These are phyloP conservation scores for Aspergillus fischeri DNA, from an alignment of 2,329 filamentous ascomycete genomes.

Conservation along the genomic window DNA sequence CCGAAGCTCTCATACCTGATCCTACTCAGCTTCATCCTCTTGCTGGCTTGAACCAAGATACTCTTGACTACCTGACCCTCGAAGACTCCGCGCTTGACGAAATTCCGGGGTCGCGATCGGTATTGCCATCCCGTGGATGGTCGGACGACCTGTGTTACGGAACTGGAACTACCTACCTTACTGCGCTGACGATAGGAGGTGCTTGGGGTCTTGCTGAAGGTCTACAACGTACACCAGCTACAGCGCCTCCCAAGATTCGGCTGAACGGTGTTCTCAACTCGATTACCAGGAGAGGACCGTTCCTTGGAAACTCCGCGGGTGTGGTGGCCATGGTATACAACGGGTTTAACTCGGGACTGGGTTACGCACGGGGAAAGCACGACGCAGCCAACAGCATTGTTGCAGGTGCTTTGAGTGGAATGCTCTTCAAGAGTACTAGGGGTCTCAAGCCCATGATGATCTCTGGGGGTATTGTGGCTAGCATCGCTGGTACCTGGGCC, in stretches of 20 bases:
- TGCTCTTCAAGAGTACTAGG: conserved; percentile 94
- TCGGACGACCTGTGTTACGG: conserved; percentile 98
- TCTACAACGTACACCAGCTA: conserved; percentile 64
- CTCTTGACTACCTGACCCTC: conserved; percentile 89
- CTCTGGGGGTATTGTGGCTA: conserved; percentile 82
- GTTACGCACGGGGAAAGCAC: conserved; percentile 75
- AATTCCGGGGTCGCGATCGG: conserved; percentile 78
- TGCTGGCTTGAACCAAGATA: conserved; percentile 86
- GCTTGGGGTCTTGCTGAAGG: conserved; percentile 92
- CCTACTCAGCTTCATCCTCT: conserved; percentile 87
- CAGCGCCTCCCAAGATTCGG: conserved; percentile 82
- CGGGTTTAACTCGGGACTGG: conserved; percentile 79
- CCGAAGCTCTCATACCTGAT: conserved; percentile 72
- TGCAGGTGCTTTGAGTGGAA: conserved; percentile 82
- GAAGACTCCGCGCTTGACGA: conserved; percentile 88
- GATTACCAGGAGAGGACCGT: conserved; percentile 86
- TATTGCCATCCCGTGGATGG: conserved; percentile 92
- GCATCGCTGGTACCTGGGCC: conserved; percentile 81
- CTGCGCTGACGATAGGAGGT: conserved; percentile 80
- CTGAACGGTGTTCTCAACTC: conserved; percentile 94
- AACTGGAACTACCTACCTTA: conserved; percentile 87
- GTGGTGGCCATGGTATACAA: conserved; percentile 97
- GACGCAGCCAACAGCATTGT: conserved; percentile 84
- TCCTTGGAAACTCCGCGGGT: conserved; percentile 91
- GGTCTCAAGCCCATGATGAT: conserved; percentile 91